Evolutionary conservation across 2,329 filamentous ascomycete genomes (phyloP), one percentile per base, ranked within the genome.

Genomic region (Dactylonectria estremocensis): DNA sequence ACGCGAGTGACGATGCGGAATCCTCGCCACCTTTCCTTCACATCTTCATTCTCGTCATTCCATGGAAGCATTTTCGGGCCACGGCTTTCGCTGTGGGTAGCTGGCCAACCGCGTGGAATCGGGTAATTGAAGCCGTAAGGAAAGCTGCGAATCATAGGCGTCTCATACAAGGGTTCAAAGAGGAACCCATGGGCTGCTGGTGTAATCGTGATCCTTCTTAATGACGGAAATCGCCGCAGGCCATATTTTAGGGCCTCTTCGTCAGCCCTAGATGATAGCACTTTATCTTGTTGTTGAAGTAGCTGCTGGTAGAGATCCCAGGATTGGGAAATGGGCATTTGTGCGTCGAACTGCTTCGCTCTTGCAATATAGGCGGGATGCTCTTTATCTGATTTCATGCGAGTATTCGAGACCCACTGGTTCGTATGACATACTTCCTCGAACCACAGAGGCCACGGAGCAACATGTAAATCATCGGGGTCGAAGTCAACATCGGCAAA

Each of bases 111-210:
- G 16, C 74, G 76, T 7, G 80, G 77, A 10, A 81, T 70, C 1
- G 80, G 79, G 62, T 84, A 83, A 22, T 79, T 79, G 40, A 85
- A 82, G 4, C 80, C 80, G 2, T 66, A 53, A 0, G 81, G 81
- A 10, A 85, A 77, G 5, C 77, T 76, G 10, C 82, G 81, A 37
- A 83, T 81, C 74, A 82, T 82, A 2, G 83, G 83, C 0, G 83
- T 85, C 22, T 81, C 68, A 56, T 85, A 85, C 0, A 78, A 62
- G 0, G 83, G 83, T 0, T 64, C 53, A 16, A 79, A 77, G 0
- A 79, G 63, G 48, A 74, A 71, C 0, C 81, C 81, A 67, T 85
- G 83, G 0, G 81, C 74, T 2, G 81, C 80, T 7, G 79, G 79
- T 3, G 83, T 84, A 13, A 85, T 63, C 0, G 74, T 82, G 8